Evolutionary conservation across 1,139 yeast genomes (phyloP).

Genomic region (Kurtzmaniella natalensis): DNA sequence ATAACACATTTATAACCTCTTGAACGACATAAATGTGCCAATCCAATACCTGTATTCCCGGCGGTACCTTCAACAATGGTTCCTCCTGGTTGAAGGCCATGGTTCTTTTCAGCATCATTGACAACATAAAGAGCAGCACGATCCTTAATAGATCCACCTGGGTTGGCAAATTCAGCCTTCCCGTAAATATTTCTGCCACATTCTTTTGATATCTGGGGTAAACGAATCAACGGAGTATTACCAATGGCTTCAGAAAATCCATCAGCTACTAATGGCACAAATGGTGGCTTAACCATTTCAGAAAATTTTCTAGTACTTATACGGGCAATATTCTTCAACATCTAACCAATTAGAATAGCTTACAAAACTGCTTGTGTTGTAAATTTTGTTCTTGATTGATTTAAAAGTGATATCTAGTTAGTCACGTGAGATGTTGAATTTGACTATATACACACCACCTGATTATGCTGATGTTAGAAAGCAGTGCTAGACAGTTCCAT

Average conservation of each 20-base stretch:
- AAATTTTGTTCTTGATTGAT: no score
- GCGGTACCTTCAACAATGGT: slow-evolving; percentile 49
- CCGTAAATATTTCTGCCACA: slow-evolving; percentile 78
- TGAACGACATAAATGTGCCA: slow-evolving; percentile 83
- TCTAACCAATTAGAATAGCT: no score
- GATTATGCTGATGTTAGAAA: no score
- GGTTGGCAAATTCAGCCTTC: slow-evolving; percentile 90
- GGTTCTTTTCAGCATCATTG: slow-evolving; percentile 73
- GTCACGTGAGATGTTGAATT: no score
- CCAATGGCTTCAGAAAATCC: slow-evolving; percentile 82
- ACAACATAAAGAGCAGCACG: slow-evolving; percentile 80
- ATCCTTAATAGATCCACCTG: slow-evolving; percentile 92
- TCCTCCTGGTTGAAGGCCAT: slow-evolving; percentile 65
- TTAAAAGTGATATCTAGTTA: no score
- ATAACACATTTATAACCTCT: slow-evolving; percentile 81
- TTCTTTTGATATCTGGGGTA: slow-evolving; percentile 57
- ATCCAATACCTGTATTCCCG: slow-evolving; percentile 82
- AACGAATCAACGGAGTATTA: slow-evolving; percentile 74
- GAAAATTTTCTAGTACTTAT: slow-evolving; percentile 2
- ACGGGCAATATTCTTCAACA: slow-evolving; percentile 1
- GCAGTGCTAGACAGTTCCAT: no score
- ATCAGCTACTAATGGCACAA: slow-evolving; percentile 56
- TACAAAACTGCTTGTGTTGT: no score
- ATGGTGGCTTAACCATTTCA: slow-evolving; percentile 32
- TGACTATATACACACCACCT: no score